A percentile compares a stretch with the other conserved stretches of the same genome.
These are phyloP conservation scores for Ceratobasidium sp. DNA, from an alignment of 1,284 basidiomycete genomes.

Conservation along the genomic window DNA sequence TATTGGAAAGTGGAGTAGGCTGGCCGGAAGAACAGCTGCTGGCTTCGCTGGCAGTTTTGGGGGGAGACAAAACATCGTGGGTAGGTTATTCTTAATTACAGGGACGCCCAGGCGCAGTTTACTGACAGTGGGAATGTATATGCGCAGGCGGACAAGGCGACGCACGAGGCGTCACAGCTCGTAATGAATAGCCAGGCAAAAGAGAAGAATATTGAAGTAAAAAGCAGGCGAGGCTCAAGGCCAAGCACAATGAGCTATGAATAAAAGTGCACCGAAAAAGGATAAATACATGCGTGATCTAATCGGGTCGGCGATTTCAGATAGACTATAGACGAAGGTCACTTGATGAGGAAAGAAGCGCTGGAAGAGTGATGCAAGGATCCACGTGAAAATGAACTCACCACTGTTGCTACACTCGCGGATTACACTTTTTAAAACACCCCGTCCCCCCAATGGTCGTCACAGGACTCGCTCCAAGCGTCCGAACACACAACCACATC, in stretches of 20 bases:
- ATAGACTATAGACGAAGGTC: slow-evolving; percentile 42
- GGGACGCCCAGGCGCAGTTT: not conserved
- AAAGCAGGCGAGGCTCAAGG: not conserved
- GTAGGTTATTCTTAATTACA: not conserved
- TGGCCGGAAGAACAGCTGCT: slow-evolving; percentile 39
- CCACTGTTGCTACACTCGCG: not conserved
- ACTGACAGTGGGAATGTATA: slow-evolving; percentile 13
- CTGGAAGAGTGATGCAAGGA: slow-evolving; percentile 11
- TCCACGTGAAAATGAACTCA: slow-evolving; percentile 11
- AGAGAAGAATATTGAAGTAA: slow-evolving; percentile 4
- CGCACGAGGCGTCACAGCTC: slow-evolving; percentile 26
- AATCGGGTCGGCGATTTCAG: slow-evolving; percentile 22
- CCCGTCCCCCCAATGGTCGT: slow-evolving; percentile 22
- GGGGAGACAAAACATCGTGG: slow-evolving; percentile 28
- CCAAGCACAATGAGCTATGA: not conserved
- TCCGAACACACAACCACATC: not conserved
- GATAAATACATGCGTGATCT: slow-evolving; percentile 5
- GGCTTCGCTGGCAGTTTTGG: slow-evolving; percentile 23
- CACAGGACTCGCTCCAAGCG: not conserved
- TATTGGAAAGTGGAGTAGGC: slow-evolving; percentile 22
- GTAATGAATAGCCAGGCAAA: not conserved
- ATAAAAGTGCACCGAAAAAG: not conserved
- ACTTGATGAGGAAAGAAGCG: slow-evolving; percentile 43
- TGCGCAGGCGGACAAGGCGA: slow-evolving; percentile 17
- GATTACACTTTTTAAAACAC: slow-evolving; percentile 19